Conservation (phyloP, 495 filamentous ascomycete species). For the Xylaria castorea region DNA sequence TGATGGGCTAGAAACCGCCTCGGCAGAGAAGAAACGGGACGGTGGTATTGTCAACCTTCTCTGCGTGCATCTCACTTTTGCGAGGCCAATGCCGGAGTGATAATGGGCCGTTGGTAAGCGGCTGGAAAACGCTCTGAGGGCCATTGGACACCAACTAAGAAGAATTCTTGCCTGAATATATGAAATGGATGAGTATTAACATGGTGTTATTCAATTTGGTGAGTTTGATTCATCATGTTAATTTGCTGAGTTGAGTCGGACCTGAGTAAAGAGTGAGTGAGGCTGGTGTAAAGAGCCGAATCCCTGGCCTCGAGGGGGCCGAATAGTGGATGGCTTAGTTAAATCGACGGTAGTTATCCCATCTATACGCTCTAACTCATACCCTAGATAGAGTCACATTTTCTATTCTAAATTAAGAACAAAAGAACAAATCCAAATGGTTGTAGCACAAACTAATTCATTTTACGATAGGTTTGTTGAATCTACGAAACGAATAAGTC, state of each 20-base stretch:
- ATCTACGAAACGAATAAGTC: too few relatives aligned
- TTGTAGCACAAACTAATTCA: background rate
- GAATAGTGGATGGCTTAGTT: background rate
- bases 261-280: conserved; percentile 5
- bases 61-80: conserved; percentile 5
- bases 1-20: conserved; percentile 33
- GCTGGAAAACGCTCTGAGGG: conserved; percentile 18
- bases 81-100: conserved; percentile 10
- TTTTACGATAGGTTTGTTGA: background rate
- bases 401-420: background rate
- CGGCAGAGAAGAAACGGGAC: conserved; percentile 35
- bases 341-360: conserved; percentile 4
- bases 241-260: background rate
- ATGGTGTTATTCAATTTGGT: background rate
- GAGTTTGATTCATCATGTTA: background rate
- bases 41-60: background rate
- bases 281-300: background rate
- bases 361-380: background rate
- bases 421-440: background rate
- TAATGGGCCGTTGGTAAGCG: conserved; percentile 17
- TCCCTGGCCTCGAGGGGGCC: background rate
- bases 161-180: background rate
- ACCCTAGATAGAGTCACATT: background rate
- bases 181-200: background rate
- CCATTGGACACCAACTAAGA: conserved; percentile 5